Base-by-base conservation (phyloP, 352 stramenopile genomes). In the Pythium sp. region DNA sequence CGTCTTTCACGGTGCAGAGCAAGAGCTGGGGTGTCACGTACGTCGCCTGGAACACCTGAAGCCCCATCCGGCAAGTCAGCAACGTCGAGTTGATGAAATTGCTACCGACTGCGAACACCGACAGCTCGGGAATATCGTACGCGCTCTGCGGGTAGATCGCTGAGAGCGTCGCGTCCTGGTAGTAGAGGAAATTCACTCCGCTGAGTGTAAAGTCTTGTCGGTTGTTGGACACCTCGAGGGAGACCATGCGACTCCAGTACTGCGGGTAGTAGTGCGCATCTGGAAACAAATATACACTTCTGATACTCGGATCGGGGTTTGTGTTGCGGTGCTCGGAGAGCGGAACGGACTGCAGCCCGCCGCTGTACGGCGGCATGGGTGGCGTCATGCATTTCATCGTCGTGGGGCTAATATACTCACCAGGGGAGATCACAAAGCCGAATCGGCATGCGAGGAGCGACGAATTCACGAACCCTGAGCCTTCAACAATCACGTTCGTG, bases 201-300 rank as follows among this genome's bases (percentile, higher is more conserved):
- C 73, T 94, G 55, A 93, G 73, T 11, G 95, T 97, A 64, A 95
- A 99, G 64, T 99, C 96, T 70, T 98, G 92, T 14, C 91, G 89
- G 70, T 99, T 99, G 69, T 97, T 98, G 24, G 91, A 98, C 0
- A 98, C 85, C 67, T 99, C 96, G 2, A 99, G 72, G 0, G 83
- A 81, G 5, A 99, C 91, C 9, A 98, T 68, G n/a, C 90, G 88
- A 5, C 79, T 85, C 11, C 85, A 77, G 64, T 97, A 97, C 62
- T 95, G 82, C 1, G 94, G 95, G 66, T 97, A 98, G 60, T 91
- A 87, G 57, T 97, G 84, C 0, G 83, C 77, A 5, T 75, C 71
- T 3, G 90, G 89, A 57, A 97, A 97, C 14, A 98, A 70, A 36
- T 89, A 84, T 4, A 79, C 69, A n/a, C 76, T 93, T 0, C 78